A percentile compares a stretch with the other conserved stretches of the same genome.
Conservation (phyloP, 1,139 yeast species). For the Casaregolazyma lundiana region DNA sequence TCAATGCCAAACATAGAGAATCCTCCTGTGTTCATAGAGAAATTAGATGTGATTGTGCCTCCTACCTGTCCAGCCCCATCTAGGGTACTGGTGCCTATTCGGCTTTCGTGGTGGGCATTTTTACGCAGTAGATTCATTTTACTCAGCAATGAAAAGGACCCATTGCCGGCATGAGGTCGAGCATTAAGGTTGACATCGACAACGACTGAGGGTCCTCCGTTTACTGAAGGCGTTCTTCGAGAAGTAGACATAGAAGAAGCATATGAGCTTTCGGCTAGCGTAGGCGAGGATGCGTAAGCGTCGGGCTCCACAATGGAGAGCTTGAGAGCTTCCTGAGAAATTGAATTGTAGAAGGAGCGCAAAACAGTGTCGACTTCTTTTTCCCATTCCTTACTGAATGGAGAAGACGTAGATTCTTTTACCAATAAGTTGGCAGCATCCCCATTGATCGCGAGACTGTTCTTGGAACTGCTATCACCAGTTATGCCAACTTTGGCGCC, state of each 20-base stretch:
- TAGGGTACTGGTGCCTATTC: constrained; percentile 18
- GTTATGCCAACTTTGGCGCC: background rate
- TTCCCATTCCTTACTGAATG: constrained; percentile 28
- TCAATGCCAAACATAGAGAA: constrained; percentile 23
- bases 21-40: constrained; percentile 27
- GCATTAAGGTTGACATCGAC: constrained; percentile 7
- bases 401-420: constrained; percentile 18
- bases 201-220: constrained; percentile 4
- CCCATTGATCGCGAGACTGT: background rate
- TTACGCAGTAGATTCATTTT: constrained; percentile 24
- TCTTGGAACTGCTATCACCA: background rate
- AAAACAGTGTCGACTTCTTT: constrained; percentile 27
- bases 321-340: constrained; percentile 28
- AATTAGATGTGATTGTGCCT: constrained; percentile 29
- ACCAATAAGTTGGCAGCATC: constrained; percentile 20
- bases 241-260: background rate
- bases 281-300: constrained; percentile 4
- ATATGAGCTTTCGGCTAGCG: constrained; percentile 1
- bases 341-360: constrained; percentile 26
- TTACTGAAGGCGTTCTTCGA: background rate
- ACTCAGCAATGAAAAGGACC: constrained; percentile 23
- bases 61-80: constrained; percentile 21
- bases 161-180: constrained; percentile 5
- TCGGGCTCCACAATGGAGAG: constrained; percentile 23
- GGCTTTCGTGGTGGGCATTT: constrained; percentile 22